Base-by-base conservation (phyloP, 169 alveolate species). In the Plasmodium falciparum region DNA sequence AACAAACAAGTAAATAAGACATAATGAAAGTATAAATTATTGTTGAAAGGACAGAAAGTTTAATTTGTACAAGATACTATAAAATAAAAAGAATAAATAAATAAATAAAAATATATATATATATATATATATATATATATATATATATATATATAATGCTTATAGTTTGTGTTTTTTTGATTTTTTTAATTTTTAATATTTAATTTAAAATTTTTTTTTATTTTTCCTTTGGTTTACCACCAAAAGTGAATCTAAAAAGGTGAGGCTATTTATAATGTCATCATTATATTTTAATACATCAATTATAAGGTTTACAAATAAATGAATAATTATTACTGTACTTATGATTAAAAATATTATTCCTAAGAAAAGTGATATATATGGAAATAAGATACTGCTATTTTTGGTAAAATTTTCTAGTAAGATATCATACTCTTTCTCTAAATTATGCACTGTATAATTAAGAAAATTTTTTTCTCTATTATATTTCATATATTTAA, bases 381-480 rank as follows among this genome's bases (percentile, higher is more conserved):
- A n/a, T 13, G 90, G 43, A 22, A n/a, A 67, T 5, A 61, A 3
- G 13, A 4, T 26, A 45, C 26, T 67, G 2, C 0, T 80, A 47
- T 71, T 71, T 17, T 80, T 80, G 15, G 50, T 26, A 24, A 54
- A 54, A 3, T 12, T 13, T 8, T 80, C 66, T 45, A 69, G 29
- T 47, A 61, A 33, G 33, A 13, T 56, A n/a, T 80, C 59, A 47
- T 80, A 80, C 2, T 80, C 49, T 9, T 67, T 49, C 52, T 66
- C 83, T 33, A 80, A 26, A 24, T 49, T 80, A 45, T 80, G 76
- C 59, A 80, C 90, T 29, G 69, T 66, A 47, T 80, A 47, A 71
- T 69, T 66, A 5, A 80, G 83, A 7, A 80, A 24, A 33, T 47
- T 29, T 47, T 67, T 80, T 22, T 80, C 66, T 50, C 73, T 69